A percentile compares a stretch with the other conserved stretches of the same genome.
These are phyloP conservation scores for Sarocladiaceae sp. DNA, from an alignment of 2,329 filamentous ascomycete genomes.

Conservation along the genomic window DNA sequence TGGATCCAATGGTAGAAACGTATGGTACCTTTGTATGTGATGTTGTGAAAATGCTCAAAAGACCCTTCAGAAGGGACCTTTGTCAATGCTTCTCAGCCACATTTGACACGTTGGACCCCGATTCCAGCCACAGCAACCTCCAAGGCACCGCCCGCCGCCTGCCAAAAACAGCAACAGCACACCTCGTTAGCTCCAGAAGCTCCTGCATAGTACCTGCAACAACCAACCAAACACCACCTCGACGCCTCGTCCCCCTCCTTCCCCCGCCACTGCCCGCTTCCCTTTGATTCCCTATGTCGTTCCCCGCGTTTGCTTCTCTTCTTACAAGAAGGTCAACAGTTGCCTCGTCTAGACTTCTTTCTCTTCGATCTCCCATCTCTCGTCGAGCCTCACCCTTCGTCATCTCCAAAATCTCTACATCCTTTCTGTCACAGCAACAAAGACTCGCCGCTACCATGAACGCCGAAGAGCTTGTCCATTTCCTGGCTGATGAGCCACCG, in stretches of 20 bases:
- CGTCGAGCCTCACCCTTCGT: conserved; percentile 15
- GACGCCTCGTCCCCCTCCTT: conserved; percentile 1
- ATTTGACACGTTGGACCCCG: neutral
- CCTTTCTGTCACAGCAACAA: conserved; percentile 13
- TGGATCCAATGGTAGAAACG: too few relatives aligned
- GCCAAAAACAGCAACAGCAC: conserved; percentile 3
- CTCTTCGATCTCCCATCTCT: conserved; percentile 21
- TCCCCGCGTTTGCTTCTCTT: conserved; percentile 8
- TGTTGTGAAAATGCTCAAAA: too few relatives aligned
- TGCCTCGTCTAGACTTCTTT: conserved; percentile 23
- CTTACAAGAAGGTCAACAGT: conserved; percentile 1
- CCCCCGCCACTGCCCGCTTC: conserved; percentile 3
- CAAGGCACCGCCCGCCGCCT: neutral
- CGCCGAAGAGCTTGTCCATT: conserved; percentile 63
- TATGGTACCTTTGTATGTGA: too few relatives aligned
- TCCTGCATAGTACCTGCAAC: neutral
- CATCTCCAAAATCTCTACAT: conserved; percentile 14
- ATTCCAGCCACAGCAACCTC: conserved; percentile 1
- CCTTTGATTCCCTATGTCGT: conserved; percentile 2
- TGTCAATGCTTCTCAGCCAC: neutral
- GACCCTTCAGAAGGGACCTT: neutral
- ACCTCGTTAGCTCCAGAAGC: neutral
- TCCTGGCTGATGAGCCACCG: conserved; percentile 87
- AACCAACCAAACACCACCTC: neutral
- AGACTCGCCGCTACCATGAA: conserved; percentile 46